These are phyloP conservation scores for Capsicum rhomboideum DNA, from an alignment of 257 asterid species.

Conservation along the genomic window DNA sequence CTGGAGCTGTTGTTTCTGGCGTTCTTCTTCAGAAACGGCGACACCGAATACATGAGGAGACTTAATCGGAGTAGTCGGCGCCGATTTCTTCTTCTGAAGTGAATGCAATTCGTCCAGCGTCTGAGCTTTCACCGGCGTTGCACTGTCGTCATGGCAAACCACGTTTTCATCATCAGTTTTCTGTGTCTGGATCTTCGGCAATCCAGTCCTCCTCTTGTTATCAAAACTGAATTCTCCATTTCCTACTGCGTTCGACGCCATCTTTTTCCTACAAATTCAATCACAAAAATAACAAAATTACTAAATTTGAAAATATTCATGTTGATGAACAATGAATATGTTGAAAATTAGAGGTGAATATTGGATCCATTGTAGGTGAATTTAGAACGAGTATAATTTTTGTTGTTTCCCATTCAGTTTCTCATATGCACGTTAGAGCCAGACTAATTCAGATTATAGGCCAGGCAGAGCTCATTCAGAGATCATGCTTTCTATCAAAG, in stretches of 20 bases:
- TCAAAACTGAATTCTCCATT: constrained; percentile 52
- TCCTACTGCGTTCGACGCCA: constrained; percentile 19
- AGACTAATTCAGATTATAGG: no score
- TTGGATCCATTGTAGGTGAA: not conserved
- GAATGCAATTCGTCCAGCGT: constrained; percentile 81
- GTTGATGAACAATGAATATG: not conserved
- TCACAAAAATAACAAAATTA: not conserved
- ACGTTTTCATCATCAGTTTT: constrained; percentile 31
- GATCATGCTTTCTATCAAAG: no score
- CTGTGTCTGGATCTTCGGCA: constrained; percentile 67
- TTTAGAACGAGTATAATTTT: not conserved
- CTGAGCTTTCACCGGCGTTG: constrained; percentile 67
- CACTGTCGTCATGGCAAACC: constrained; percentile 79
- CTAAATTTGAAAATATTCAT: not conserved
- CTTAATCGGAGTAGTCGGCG: constrained; percentile 65
- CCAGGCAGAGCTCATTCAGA: no score
- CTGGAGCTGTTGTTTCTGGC: constrained; percentile 75
- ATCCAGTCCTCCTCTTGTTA: constrained; percentile 34
- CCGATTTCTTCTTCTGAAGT: constrained; percentile 82
- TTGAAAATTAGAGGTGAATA: not conserved
- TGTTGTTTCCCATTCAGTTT: no score
- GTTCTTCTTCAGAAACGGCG: constrained; percentile 41
- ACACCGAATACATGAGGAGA: constrained; percentile 35
- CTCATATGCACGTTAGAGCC: no score
- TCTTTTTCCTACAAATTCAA: not conserved